These are phyloP conservation scores for Aspergillus luchuensis DNA, from an alignment of 2,329 filamentous ascomycete genomes.

Conservation along the genomic window DNA sequence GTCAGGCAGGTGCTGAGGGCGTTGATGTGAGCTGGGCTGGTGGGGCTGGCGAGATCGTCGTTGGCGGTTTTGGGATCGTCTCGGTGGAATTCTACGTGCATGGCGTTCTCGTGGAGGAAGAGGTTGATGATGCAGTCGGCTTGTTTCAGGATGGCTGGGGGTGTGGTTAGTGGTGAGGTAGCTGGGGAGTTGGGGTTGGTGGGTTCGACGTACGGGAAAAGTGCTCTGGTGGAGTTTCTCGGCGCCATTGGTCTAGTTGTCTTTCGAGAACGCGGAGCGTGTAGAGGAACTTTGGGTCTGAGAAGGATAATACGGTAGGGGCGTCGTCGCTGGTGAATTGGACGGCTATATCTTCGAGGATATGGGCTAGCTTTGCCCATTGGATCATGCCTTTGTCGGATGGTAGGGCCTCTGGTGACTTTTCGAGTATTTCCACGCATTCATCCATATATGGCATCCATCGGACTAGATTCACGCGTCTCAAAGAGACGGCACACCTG, in stretches of 20 bases:
- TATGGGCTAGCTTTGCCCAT: slow-evolving; percentile 60
- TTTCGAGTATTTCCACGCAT: slow-evolving; percentile 59
- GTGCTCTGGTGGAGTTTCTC: slow-evolving; percentile 55
- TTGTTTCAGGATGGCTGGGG: slow-evolving; percentile 61
- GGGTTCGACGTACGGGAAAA: slow-evolving; percentile 55
- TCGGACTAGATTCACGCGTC: slow-evolving; percentile 60
- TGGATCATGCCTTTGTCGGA: slow-evolving; percentile 59
- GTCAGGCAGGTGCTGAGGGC: slow-evolving; percentile 67
- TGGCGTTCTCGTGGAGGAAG: slow-evolving; percentile 74
- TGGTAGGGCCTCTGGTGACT: slow-evolving; percentile 57
- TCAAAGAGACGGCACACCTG: slow-evolving; percentile 61
- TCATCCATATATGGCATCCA: slow-evolving; percentile 67
- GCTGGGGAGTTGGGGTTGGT: neutral
- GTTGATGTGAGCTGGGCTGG: slow-evolving; percentile 64
- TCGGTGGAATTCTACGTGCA: slow-evolving; percentile 64
- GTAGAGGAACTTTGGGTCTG: slow-evolving; percentile 65
- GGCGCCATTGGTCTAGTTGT: slow-evolving; percentile 63
- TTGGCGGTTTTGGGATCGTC: slow-evolving; percentile 39
- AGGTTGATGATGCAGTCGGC: slow-evolving; percentile 67
- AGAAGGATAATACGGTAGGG: slow-evolving; percentile 54
- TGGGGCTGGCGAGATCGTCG: slow-evolving; percentile 32
- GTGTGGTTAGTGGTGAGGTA: slow-evolving; percentile 4
- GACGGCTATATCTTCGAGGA: slow-evolving; percentile 68
- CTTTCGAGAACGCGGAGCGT: slow-evolving; percentile 66
- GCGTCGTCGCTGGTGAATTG: slow-evolving; percentile 70